Conservation (phyloP, 192 early-diverging fungal species). For the Coemansia sp. region DNA sequence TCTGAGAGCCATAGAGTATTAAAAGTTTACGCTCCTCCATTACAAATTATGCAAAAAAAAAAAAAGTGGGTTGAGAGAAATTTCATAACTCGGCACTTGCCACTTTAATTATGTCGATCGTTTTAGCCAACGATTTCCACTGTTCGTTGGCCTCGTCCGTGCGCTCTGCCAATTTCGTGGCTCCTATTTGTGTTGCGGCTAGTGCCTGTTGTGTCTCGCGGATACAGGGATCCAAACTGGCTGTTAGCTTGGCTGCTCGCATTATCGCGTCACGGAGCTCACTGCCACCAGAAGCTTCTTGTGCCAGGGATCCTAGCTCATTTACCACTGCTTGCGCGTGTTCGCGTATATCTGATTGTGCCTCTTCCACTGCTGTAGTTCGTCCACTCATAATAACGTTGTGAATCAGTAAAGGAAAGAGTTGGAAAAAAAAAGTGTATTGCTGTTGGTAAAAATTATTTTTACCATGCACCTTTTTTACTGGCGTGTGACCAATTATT, state of each 20-base stretch:
- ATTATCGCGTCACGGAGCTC: constrained; percentile 41
- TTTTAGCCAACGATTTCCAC: constrained; percentile 39
- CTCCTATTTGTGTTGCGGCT: constrained; percentile 13
- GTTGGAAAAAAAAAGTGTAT: not conserved
- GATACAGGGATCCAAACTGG: constrained; percentile 31
- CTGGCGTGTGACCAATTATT: not conserved
- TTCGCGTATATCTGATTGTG: constrained; percentile 44
- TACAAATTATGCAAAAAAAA: not conserved
- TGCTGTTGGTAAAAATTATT: not conserved
- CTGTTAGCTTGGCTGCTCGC: constrained; percentile 40
- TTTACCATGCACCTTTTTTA: not conserved
- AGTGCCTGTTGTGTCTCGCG: constrained; percentile 46
- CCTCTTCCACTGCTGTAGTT: constrained; percentile 42
- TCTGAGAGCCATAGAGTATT: constrained; percentile 90
- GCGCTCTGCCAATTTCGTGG: constrained; percentile 17
- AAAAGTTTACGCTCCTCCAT: constrained; percentile 51
- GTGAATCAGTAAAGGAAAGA: not conserved
- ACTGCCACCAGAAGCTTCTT: constrained; percentile 47
- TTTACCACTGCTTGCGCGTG: constrained; percentile 40
- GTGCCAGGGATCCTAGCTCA: constrained; percentile 36
- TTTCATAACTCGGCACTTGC: constrained; percentile 34
- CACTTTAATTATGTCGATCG: constrained; percentile 43
- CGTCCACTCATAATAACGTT: not conserved
- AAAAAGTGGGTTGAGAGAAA: not conserved
- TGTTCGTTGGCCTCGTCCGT: constrained; percentile 40